Evolutionary conservation across 306 rosid genomes (phyloP), one percentile per base, ranked within the genome.

Genomic region (Glycyrrhiza uralensis): DNA sequence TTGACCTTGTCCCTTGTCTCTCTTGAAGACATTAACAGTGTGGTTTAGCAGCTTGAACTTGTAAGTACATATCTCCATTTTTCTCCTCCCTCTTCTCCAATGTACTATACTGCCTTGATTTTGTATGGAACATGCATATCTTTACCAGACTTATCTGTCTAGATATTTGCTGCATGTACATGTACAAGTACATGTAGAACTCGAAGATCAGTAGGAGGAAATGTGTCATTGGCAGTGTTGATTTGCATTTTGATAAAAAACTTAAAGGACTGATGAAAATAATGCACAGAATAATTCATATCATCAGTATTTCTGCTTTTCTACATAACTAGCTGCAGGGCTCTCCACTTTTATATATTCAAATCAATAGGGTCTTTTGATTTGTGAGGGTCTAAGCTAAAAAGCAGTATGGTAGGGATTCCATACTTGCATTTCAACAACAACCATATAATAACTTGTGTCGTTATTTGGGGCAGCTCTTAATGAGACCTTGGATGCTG

Each of bases 401-500:
- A n/a, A 23, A 22, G 23, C 1, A 46, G 70, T 47, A 13, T 59
- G 60, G 11, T 49, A 12, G 32, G 50, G 54, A n/a, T 26, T 42
- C 38, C 58, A 41, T 13, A 26, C 39, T 44, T 65, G 41, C 10
- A 60, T 66, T 69, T 67, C 32, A 68, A 15, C 33, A 22, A 15
- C n/a, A n/a, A n/a, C n/a, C 12, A 9, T 63, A 6, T 32, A 45
- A 44, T 33, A 23, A 33, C 33, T 15, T 32, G 11, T 51, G 65
- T 26, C 5, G 24, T 22, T 73, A 3, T 36, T 68, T 72, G 32
- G 32, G 58, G 74, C 83, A 89, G 96, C 96, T 62, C 44, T 89
- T 42, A 89, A 83, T 6, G 90, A 85, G 61, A 83, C 88, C n/a
- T 79, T 89, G 83, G 38, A 68, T 4, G 78, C 76, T 6, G 92